phyloP scores from a whole-genome alignment of 2,329 filamentous ascomycete genomes.

The Pyrenochaeta sp. region DNA sequence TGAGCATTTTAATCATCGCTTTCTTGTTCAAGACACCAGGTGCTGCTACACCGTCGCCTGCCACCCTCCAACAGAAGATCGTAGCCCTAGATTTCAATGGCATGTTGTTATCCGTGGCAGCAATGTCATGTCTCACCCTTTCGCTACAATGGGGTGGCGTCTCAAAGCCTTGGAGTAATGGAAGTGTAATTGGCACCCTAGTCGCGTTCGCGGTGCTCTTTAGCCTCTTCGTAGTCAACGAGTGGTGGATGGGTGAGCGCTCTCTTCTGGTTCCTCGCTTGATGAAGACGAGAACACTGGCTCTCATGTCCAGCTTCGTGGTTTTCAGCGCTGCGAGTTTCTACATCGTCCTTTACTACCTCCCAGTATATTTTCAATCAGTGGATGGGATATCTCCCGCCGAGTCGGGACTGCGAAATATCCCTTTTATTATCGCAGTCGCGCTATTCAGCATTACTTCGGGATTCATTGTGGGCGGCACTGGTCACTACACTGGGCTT shows the following conservation, averaged over 20 bases:
- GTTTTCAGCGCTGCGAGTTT: neutral
- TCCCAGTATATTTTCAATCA: neutral
- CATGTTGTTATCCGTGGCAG: slow-evolving; percentile 24
- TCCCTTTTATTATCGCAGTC: neutral
- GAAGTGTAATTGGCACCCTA: slow-evolving; percentile 58
- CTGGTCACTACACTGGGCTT: neutral
- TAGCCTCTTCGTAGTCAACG: slow-evolving; percentile 51
- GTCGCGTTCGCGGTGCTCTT: slow-evolving; percentile 57
- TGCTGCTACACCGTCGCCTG: slow-evolving; percentile 14
- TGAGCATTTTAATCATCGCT: slow-evolving; percentile 37
- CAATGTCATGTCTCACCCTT: slow-evolving; percentile 36
- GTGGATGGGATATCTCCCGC: neutral
- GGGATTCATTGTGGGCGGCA: neutral
- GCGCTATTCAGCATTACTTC: neutral
- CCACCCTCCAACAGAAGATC: slow-evolving; percentile 27
- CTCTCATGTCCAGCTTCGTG: neutral
- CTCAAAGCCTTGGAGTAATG: slow-evolving; percentile 56
- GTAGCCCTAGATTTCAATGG: slow-evolving; percentile 36
- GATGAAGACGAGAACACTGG: neutral
- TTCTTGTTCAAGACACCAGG: slow-evolving; percentile 31
- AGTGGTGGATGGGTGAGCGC: slow-evolving; percentile 32
- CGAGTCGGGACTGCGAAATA: neutral
- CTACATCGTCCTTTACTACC: neutral
- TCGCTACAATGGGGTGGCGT: slow-evolving; percentile 41
- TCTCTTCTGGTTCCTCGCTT: neutral